Evolutionary conservation across 2,329 filamentous ascomycete species (phyloP), one percentile per base, ranked within the genome.

Genomic region (Aspergillus vadensis): DNA sequence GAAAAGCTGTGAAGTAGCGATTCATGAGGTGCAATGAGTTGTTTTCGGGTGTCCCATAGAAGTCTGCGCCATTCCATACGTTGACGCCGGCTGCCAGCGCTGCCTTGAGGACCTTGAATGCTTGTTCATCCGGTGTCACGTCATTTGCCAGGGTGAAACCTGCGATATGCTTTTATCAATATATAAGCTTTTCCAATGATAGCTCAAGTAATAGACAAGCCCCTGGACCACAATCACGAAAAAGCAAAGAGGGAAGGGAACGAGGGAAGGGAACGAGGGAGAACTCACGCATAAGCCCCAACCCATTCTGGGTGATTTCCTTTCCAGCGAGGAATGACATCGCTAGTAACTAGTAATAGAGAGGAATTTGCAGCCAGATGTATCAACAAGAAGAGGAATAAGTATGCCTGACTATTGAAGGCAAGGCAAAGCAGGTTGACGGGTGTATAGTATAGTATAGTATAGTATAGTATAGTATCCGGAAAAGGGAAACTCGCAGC

Each of bases 61-160:
- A 70, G 41, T 72, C 71, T 25, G 57, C 73, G 3, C 66, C 72
- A 39, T 72, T 72, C 72, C 71, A 74, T 38, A 68, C 52, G 30
- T 58, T 61, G 62, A 69, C 57, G 10, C 58, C 58, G 6, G 30
- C 48, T n/a, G 27, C 25, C 27, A 59, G 10, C 4, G 59, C 59
- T 1, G 50, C 43, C 23, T 62, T 62, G 10, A 89, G 80, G 10
- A 82, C 80, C 44, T 77, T 80, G 63, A 86, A 55, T 2, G 51
- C 59, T 21, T 55, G 41, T 47, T 61, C 43, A 25, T 58, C 55
- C 1, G 55, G 39, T 7, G 25, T 30, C 32, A 21, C 27, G 15
- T 38, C 8, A 14, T 17, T 14, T 5, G 39, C 25, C 41, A n/a
- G 21, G n/a, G 23, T 55, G 12, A 58, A 23, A 14, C 55, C 55